A percentile compares a stretch with the other conserved stretches of the same genome.
Evolutionary conservation across 805 yeast species (phyloP).

Genomic region (Lipomyces lipofer): DNA sequence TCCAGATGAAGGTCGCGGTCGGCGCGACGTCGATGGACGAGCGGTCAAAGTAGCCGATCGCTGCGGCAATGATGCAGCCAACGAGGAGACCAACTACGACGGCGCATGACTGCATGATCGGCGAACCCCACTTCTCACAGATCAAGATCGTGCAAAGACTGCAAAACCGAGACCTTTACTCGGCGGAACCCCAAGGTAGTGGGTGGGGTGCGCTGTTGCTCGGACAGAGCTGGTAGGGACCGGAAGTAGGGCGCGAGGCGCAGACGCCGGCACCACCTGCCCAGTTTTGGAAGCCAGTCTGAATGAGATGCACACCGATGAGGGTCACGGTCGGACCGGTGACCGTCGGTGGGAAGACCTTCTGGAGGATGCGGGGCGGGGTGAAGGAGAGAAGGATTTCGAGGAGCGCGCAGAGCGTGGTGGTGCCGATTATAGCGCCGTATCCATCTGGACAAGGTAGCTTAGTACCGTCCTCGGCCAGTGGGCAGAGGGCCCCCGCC

Average conservation of each 20-base stretch:
- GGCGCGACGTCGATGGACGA: constrained; percentile 67
- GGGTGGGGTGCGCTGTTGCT: constrained; percentile 53
- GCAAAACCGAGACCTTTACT: constrained; percentile 85
- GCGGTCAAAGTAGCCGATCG: constrained; percentile 73
- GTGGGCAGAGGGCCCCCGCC: constrained; percentile 63
- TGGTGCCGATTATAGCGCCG: constrained; percentile 82
- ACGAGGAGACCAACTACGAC: constrained; percentile 80
- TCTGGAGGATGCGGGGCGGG: constrained; percentile 71
- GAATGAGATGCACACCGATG: constrained; percentile 71
- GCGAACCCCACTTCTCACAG: constrained; percentile 87
- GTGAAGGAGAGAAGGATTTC: constrained; percentile 73
- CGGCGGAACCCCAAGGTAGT: constrained; percentile 81
- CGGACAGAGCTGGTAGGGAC: constrained; percentile 53
- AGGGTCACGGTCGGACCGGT: constrained; percentile 91
- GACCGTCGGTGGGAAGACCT: constrained; percentile 81
- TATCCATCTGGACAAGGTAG: constrained; percentile 88
- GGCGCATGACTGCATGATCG: constrained; percentile 92
- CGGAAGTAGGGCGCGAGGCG: constrained; percentile 39
- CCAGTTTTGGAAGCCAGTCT: constrained; percentile 79
- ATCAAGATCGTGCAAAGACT: constrained; percentile 71
- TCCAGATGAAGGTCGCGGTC: constrained; percentile 83
- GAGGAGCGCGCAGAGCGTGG: constrained; percentile 71
- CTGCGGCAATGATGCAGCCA: constrained; percentile 92
- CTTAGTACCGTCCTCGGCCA: constrained; percentile 59
- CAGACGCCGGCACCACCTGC: constrained; percentile 73